A percentile compares a stretch with the other conserved stretches of the same genome.
Conservation (phyloP, 2,329 filamentous ascomycete species). For the Mollisia scopiformis region DNA sequence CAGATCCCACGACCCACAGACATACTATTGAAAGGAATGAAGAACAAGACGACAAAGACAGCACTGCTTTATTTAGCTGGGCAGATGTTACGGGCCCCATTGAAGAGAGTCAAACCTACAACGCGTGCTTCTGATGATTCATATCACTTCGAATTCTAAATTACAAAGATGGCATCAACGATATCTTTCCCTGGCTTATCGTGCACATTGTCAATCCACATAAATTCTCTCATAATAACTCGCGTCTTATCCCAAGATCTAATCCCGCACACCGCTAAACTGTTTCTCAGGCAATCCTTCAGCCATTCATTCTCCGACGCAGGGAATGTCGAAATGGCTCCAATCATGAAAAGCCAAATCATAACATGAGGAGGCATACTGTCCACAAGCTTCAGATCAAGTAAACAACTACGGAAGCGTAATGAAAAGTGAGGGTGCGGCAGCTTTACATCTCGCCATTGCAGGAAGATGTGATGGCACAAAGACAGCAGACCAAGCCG, state of each 20-base stretch:
- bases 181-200: not conserved
- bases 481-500: slow-evolving; percentile 45
- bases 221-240: not conserved
- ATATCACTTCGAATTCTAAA: too few relatives aligned
- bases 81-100: too few relatives aligned
- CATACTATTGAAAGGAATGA: too few relatives aligned
- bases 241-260: not conserved
- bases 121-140: too few relatives aligned
- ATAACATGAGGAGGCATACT: not conserved
- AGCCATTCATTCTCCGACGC: not conserved
- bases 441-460: slow-evolving; percentile 31
- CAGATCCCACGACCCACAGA: too few relatives aligned
- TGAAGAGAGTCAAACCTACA: too few relatives aligned
- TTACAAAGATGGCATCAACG: not conserved
- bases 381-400: not conserved
- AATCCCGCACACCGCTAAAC: not conserved
- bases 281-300: not conserved
- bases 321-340: not conserved
- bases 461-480: slow-evolving; percentile 43
- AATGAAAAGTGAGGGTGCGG: not conserved
- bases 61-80: too few relatives aligned
- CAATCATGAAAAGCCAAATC: not conserved
- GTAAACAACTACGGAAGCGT: not conserved
- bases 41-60: too few relatives aligned
- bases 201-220: not conserved